phyloP scores from a whole-genome alignment of 2,329 filamentous ascomycete genomes.

The Albophoma yamanashiensis region DNA sequence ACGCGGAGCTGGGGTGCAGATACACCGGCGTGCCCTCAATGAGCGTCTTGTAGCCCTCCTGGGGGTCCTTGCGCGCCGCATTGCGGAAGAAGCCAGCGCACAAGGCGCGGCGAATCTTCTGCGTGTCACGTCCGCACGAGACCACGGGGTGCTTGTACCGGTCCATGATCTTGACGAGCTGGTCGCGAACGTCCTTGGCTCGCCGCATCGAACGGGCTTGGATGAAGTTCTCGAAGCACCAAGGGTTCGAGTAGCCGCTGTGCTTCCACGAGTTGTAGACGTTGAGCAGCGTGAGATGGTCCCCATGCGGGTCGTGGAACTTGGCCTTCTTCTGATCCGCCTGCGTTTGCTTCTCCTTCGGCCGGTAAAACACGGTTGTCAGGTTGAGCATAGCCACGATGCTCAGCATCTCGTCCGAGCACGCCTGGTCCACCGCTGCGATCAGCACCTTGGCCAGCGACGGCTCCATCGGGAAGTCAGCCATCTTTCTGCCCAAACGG shows the following conservation, averaged over 20 bases:
- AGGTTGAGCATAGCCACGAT: conserved; percentile 93
- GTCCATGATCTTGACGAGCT: conserved; percentile 88
- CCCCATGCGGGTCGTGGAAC: conserved; percentile 90
- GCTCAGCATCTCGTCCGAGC: conserved; percentile 86
- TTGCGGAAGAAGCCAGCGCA: conserved; percentile 96
- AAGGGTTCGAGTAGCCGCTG: conserved; percentile 69
- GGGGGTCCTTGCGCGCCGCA: conserved; percentile 84
- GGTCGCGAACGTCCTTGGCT: conserved; percentile 84
- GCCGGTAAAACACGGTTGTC: conserved; percentile 81
- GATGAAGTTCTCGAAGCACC: conserved; percentile 98
- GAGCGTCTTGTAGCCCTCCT: conserved; percentile 95
- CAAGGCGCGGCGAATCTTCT: conserved; percentile 77
- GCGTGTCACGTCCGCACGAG: conserved; percentile 79
- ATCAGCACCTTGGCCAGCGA: conserved; percentile 85
- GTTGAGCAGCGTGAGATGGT: conserved; percentile 90
- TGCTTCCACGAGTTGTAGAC: conserved; percentile 97
- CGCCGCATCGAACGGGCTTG: conserved; percentile 82
- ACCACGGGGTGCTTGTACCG: conserved; percentile 74
- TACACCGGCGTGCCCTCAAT: conserved; percentile 93
- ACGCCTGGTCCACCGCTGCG: conserved; percentile 73
- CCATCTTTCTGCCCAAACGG: conserved; percentile 89
- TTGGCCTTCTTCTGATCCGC: conserved; percentile 97
- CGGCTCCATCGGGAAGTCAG: conserved; percentile 97
- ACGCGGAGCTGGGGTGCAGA: conserved; percentile 79
- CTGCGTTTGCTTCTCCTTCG: conserved; percentile 93